A percentile compares a stretch with the other conserved stretches of the same genome.
These are phyloP conservation scores for Fusarium sp. DNA, from an alignment of 2,329 filamentous ascomycete genomes.

Conservation along the genomic window DNA sequence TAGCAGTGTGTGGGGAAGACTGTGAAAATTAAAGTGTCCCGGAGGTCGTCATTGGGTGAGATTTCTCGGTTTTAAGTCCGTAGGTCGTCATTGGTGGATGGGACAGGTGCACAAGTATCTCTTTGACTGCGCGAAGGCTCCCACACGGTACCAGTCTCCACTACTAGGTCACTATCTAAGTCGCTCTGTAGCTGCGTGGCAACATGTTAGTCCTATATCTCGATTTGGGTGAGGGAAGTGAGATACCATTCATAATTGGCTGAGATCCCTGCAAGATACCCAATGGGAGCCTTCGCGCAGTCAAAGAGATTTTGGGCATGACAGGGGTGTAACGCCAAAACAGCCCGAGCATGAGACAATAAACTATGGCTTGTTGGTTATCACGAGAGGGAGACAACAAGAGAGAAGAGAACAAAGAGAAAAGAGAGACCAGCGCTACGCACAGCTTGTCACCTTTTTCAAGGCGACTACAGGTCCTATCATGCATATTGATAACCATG, in stretches of 20 bases:
- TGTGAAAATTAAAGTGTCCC: too few relatives aligned
- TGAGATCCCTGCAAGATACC: too few relatives aligned
- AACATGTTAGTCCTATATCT: too few relatives aligned
- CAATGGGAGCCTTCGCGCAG: too few relatives aligned
- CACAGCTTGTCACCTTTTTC: fast-evolving
- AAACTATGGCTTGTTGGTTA: too few relatives aligned
- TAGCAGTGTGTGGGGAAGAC: background rate
- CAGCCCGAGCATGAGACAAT: background rate
- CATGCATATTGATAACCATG: background rate
- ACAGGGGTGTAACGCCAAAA: background rate
- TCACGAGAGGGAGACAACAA: background rate
- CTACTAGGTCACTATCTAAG: too few relatives aligned
- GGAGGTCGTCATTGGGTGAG: background rate
- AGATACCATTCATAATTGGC: too few relatives aligned
- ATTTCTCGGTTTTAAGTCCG: fast-evolving
- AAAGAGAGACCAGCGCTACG: background rate
- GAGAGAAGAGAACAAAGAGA: fast-evolving
- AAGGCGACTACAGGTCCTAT: background rate
- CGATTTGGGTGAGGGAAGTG: too few relatives aligned
- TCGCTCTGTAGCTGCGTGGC: too few relatives aligned
- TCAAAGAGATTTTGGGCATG: too few relatives aligned
- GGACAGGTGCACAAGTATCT: background rate
- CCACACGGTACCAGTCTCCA: too few relatives aligned
- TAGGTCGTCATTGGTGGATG: fast-evolving
- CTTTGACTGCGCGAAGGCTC: too few relatives aligned